A percentile compares a stretch with the other conserved stretches of the same genome.
Conservation (phyloP, 768 basidiomycete species). For the Hortiboletus campestris region DNA sequence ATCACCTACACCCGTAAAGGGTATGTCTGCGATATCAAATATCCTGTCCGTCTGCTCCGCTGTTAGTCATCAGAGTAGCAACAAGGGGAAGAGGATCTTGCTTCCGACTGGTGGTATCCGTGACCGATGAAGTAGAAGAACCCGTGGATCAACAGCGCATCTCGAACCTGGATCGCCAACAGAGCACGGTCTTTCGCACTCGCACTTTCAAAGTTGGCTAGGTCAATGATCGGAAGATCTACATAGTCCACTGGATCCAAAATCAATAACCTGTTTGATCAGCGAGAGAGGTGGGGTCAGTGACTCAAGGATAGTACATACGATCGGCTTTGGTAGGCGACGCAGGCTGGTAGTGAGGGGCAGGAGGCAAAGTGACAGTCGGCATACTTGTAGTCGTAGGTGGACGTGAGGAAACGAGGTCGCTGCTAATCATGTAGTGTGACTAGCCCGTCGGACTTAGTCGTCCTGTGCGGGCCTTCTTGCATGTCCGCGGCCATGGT, state of each 20-base stretch:
- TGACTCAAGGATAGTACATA: slow-evolving; percentile 17
- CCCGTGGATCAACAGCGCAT: slow-evolving; percentile 45
- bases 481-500: no score
- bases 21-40: slow-evolving; percentile 49
- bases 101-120: slow-evolving; percentile 40
- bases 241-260: slow-evolving; percentile 45
- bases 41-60: slow-evolving; percentile 42
- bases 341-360: slow-evolving; percentile 37
- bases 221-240: slow-evolving; percentile 52
- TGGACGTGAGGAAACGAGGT: background rate
- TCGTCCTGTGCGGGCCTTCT: background rate
- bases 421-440: no score
- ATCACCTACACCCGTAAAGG: slow-evolving; percentile 39
- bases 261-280: background rate
- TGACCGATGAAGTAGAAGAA: slow-evolving; percentile 43
- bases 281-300: background rate
- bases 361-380: slow-evolving; percentile 30
- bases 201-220: slow-evolving; percentile 38
- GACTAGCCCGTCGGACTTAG: no score
- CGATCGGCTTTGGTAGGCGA: slow-evolving; percentile 35
- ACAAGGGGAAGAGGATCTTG: slow-evolving; percentile 5
- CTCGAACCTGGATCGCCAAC: slow-evolving; percentile 40
- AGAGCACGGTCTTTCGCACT: slow-evolving; percentile 34
- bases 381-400: slow-evolving; percentile 24
- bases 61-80: slow-evolving; percentile 27